phyloP scores from a whole-genome alignment of 768 basidiomycete species.

The Cystobasidium tubakii region DNA sequence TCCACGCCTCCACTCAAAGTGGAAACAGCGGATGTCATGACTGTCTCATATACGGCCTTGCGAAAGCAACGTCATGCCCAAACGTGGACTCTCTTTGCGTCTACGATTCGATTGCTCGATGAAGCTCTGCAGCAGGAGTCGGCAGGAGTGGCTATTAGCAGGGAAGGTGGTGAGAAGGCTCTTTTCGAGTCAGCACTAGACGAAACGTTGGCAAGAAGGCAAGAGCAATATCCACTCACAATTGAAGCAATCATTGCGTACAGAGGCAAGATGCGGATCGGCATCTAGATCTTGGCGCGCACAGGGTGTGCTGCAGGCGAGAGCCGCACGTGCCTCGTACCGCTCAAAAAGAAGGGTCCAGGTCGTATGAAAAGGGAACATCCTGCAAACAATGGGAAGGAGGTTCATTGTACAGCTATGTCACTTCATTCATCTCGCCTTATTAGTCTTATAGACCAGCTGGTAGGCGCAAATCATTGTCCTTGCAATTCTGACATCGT shows the following conservation, averaged over 20 bases:
- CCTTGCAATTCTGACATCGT: too few relatives aligned
- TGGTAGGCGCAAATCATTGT: too few relatives aligned
- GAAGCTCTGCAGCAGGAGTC: neutral
- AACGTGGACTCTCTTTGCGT: neutral
- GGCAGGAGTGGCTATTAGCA: neutral
- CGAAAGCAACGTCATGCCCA: neutral
- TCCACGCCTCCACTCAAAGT: neutral
- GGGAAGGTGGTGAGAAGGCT: neutral
- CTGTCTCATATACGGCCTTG: neutral
- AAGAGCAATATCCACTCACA: neutral
- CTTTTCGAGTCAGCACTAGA: neutral
- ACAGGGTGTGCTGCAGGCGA: neutral
- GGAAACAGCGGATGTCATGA: neutral
- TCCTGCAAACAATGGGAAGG: too few relatives aligned
- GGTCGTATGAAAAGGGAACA: too few relatives aligned
- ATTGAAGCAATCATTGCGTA: neutral
- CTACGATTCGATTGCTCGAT: neutral
- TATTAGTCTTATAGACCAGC: too few relatives aligned
- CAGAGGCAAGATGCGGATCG: neutral
- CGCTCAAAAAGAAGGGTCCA: too few relatives aligned
- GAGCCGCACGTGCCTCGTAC: too few relatives aligned
- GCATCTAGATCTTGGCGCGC: neutral
- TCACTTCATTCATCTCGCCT: too few relatives aligned
- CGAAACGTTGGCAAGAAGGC: neutral
- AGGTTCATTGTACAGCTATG: too few relatives aligned